Percentiles rank a stretch among this genome's conserved stretches.
These are phyloP conservation scores for Rhodomyrtus tomentosa DNA, from an alignment of 345 rosid genomes.

Conservation along the genomic window DNA sequence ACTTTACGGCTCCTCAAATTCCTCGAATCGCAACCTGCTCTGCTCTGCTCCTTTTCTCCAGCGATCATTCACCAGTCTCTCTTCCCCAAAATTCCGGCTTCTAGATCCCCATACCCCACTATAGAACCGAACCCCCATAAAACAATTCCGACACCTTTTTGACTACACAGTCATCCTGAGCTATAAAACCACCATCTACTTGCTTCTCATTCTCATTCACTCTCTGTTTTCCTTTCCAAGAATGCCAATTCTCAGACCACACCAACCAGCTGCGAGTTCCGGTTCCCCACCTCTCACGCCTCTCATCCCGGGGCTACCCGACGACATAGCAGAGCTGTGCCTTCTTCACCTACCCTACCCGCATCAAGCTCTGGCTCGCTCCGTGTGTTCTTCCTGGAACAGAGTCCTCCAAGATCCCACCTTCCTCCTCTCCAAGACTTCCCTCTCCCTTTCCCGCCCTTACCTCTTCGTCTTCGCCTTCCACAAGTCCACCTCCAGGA, in stretches of 20 bases:
- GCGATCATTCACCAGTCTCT: not conserved
- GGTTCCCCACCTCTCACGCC: constrained; percentile 8
- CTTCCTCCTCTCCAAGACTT: constrained; percentile 26
- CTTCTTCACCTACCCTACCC: constrained; percentile 63
- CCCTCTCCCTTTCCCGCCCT: constrained; percentile 36
- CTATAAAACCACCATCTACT: not conserved
- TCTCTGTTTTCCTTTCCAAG: not conserved
- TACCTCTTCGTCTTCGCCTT: constrained; percentile 52
- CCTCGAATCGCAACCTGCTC: not conserved
- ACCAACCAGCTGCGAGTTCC: not conserved
- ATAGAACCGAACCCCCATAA: not conserved
- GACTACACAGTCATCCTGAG: not conserved
- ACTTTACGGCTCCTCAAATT: not conserved
- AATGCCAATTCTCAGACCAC: not conserved
- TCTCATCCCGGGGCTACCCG: constrained; percentile 60
- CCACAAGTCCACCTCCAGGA: constrained; percentile 42
- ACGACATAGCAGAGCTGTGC: constrained; percentile 56
- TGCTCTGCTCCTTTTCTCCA: not conserved
- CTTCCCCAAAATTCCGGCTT: not conserved
- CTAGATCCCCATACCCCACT: not conserved
- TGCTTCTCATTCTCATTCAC: not conserved
- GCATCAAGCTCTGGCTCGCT: constrained; percentile 35
- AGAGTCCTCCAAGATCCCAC: constrained; percentile 32
- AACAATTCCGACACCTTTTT: not conserved
- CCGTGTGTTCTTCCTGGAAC: constrained; percentile 69